phyloP scores from a whole-genome alignment of 208 protist species.

The Spongospora subterranea region DNA sequence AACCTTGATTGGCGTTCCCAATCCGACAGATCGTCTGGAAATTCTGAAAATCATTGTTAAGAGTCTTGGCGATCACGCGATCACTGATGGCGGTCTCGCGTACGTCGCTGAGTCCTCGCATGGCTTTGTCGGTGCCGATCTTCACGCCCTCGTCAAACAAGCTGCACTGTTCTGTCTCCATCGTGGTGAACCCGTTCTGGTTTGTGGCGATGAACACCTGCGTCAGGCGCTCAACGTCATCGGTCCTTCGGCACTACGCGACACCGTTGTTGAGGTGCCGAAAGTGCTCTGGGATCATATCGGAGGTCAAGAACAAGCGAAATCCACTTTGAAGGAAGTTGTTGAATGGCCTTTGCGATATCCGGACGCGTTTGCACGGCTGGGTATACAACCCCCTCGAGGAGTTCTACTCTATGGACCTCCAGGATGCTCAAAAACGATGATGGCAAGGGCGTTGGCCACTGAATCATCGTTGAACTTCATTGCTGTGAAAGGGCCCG shows the following conservation, averaged over 20 bases:
- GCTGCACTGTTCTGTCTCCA: constrained; percentile 53
- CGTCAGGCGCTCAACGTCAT: constrained; percentile 25
- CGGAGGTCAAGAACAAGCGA: constrained; percentile 64
- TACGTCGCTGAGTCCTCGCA: neutral
- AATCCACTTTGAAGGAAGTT: constrained; percentile 63
- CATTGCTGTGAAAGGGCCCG: constrained; percentile 86
- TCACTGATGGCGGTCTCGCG: constrained; percentile 22
- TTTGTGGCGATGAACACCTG: neutral
- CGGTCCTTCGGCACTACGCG: constrained; percentile 56
- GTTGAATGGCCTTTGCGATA: constrained; percentile 68
- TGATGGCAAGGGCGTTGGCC: constrained; percentile 98
- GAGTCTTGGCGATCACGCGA: neutral
- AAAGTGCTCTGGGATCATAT: constrained; percentile 67
- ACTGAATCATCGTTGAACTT: constrained; percentile 97
- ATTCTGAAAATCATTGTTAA: constrained; percentile 92
- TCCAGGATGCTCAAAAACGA: constrained; percentile 98
- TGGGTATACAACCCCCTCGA: constrained; percentile 87
- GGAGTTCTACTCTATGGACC: constrained; percentile 93
- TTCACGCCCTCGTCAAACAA: constrained; percentile 56
- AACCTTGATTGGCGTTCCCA: constrained; percentile 78
- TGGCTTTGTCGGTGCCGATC: constrained; percentile 65
- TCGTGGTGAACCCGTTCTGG: neutral
- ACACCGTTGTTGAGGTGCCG: constrained; percentile 60
- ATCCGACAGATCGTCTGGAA: constrained; percentile 83
- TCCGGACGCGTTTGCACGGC: constrained; percentile 83